These are phyloP conservation scores for Glomus cerebriforme DNA, from an alignment of 192 early-diverging fungal species.

Conservation along the genomic window DNA sequence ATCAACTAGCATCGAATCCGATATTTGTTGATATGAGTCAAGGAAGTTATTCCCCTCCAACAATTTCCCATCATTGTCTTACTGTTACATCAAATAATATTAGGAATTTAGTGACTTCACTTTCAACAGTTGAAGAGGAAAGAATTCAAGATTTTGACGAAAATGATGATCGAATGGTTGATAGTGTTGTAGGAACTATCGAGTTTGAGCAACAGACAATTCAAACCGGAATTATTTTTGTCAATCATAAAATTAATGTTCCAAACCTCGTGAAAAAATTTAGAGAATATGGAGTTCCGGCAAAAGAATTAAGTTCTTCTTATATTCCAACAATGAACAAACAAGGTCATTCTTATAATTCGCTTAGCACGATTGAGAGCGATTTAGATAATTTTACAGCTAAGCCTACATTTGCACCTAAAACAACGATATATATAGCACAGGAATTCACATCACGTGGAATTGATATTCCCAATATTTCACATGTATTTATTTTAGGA, in stretches of 20 bases:
- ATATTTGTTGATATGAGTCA: constrained; percentile 61
- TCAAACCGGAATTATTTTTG: constrained; percentile 48
- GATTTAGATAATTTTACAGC: constrained; percentile 22
- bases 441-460: constrained; percentile 81
- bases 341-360: neutral
- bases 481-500: constrained; percentile 86
- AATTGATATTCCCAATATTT: constrained; percentile 76
- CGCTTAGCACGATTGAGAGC: constrained; percentile 12
- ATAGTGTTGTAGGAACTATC: constrained; percentile 45
- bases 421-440: constrained; percentile 56
- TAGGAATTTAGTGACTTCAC: constrained; percentile 44
- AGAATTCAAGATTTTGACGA: constrained; percentile 38
- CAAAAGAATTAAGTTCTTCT: constrained; percentile 41
- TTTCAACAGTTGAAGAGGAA: neutral
- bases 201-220: constrained; percentile 45
- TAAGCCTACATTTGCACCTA: neutral
- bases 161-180: constrained; percentile 53
- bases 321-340: neutral
- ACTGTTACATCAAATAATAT: constrained; percentile 46
- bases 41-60: constrained; percentile 38
- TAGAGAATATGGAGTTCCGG: constrained; percentile 36
- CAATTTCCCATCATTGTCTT: constrained; percentile 55
- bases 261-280: constrained; percentile 37
- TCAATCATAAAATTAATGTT: constrained; percentile 44
- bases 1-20: constrained; percentile 54